Evolutionary conservation across 345 rosid species (phyloP), one percentile per base, ranked within the genome.

Genomic region (Cardamine resedifolia): DNA sequence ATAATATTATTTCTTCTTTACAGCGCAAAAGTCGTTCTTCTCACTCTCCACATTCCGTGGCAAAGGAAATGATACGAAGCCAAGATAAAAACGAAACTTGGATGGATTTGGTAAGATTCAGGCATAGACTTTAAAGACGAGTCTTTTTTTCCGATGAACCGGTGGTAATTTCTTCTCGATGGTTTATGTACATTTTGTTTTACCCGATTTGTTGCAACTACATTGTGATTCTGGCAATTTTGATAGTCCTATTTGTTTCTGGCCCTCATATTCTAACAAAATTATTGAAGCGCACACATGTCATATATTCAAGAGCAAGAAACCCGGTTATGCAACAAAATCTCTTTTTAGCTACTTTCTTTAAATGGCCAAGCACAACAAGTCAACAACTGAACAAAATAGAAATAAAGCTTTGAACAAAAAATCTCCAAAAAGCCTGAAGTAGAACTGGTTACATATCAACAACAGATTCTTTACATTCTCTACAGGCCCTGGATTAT

Each of bases 1-100:
- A 24, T 67, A 18, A 11, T 16, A 16, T 26, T 2, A 14, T 48
- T 47, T 47, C 19, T 16, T 57, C 58, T 83, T 70, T 78, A 48
- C 92, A 92, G 98, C 86, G 52, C 96, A 96, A 48, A 79, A 87
- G 45, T 88, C 73, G 10, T 88, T 92, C 83, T 92, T 92, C 83
- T 92, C 98, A 10, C 90, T 92, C 23, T 87, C 95, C 6, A 19
- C 89, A 4, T 90, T 92, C 77, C 82, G 92, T 66, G 86, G 91
- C 87, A 92, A 90, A 80, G 98, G 88, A 63, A 83, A 83, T 63
- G 96, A 90, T 31, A 77, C 88, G 2, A 90, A 87, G 85, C 90
- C 79, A 20, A 80, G 88, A 67, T 90, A 74, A 77, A 56, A 15
- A 1, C 10, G n/a, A 30, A 67, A 24, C 60, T 57, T 28, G 30